Evolutionary conservation across 163 green algal genomes (phyloP), one percentile per base, ranked within the genome.

Genomic region (Chlamydomonas reinhardtii): DNA sequence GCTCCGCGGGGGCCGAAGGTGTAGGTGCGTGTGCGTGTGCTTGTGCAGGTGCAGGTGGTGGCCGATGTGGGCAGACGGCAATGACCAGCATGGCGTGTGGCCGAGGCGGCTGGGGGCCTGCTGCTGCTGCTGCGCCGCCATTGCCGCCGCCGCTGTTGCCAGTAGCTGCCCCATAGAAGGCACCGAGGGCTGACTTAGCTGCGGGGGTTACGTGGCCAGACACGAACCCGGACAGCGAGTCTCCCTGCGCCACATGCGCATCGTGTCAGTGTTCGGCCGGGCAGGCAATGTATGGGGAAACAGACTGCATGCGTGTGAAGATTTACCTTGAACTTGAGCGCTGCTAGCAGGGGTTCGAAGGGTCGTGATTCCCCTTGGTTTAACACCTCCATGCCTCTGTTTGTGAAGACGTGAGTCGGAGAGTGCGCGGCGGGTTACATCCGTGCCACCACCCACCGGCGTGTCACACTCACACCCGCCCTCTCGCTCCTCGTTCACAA

Each of bases 1-100:
- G 39, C 39, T 48, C 31, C 9, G 11, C 66, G 31, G 66, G 66
- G 3, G 62, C 14, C 69, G 52, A 11, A 24, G 43, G 72, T 8
- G 39, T 5, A 48, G 39, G 39, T 14, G 39, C 5, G 39, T 48
- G 39, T 48, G 39, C n/a, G n/a, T n/a, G n/a, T n/a, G n/a, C n/a
- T n/a, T n/a, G n/a, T n/a, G n/a, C n/a, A n/a, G n/a, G n/a, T n/a
- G n/a, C n/a, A n/a, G 32, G 4, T 32, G 35, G 5, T 22, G 24
- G 4, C 14, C 4, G 25, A 12, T 29, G 62, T 1, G 81, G 81
- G 24, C 71, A 35, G 64, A 87, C 56, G 61, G 25, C n/a, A 0
- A 80, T 37, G 14, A 74, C 70, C 27, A 81, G 43, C 59, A 87
- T 73, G 81, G 61, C 81, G 72, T 82, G 81, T 9, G 61, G 2